Conservation (phyloP, 148 eudicot genomes). For the Amaranthus cruentus region DNA sequence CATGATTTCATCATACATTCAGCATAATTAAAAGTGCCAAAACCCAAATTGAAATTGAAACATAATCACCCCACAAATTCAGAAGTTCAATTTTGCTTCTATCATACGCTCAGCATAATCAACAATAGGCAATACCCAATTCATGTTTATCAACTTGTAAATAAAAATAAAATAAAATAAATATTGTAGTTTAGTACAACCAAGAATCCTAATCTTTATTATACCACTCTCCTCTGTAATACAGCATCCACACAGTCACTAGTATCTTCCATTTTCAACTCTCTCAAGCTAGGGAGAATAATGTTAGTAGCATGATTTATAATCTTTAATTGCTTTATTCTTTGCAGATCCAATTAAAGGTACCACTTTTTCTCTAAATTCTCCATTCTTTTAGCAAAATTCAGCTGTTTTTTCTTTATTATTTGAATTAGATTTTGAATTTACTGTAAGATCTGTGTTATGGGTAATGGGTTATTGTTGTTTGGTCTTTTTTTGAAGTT, state of each 20-base stretch:
- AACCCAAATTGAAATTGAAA: no score
- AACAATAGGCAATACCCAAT: no score
- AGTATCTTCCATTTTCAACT: background rate
- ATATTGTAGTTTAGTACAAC: background rate
- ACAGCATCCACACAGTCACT: conserved; percentile 1
- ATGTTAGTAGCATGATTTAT: background rate
- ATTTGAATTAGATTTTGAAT: background rate
- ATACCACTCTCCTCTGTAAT: conserved; percentile 3
- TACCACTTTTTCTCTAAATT: conserved; percentile 1
- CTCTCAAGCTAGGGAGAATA: background rate
- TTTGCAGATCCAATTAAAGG: conserved; percentile 26
- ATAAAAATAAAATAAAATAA: no score
- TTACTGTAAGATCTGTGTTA: conserved; percentile 8
- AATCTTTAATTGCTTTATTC: background rate
- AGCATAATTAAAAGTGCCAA: no score
- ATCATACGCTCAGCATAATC: no score
- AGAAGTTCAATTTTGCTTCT: no score
- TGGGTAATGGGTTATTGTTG: background rate
- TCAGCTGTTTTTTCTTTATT: background rate
- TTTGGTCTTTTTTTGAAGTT: background rate
- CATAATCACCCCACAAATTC: no score
- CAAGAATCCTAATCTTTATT: background rate
- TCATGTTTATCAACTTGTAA: no score
- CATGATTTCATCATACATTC: no score
- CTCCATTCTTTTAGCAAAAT: background rate